Base-by-base conservation (phyloP, 352 stramenopile species). In the Globisporangium paroecandrum region DNA sequence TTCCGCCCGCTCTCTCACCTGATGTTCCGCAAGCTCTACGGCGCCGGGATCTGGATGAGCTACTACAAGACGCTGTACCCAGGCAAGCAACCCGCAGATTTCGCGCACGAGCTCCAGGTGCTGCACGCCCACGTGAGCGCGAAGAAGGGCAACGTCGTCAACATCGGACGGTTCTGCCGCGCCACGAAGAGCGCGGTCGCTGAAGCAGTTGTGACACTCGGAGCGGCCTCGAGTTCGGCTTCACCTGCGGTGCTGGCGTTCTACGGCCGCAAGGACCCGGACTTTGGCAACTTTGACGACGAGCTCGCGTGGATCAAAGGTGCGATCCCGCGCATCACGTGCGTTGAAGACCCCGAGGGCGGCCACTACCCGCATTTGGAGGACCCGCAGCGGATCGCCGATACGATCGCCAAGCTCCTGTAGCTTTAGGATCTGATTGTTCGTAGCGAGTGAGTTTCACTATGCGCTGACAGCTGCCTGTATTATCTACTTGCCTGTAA, bases 1-100 rank as follows among this genome's bases (percentile, higher is more conserved):
- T 77, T 82, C 41, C 71, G 66, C 22, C 62, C 69, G 47, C 64
- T 83, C 13, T 74, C 76, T 18, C 71, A 76, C 29, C 34, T 82
- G 56, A 54, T 82, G 4, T 78, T 82, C 61, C 65, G 66, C 29
- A 36, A 64, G 13, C 46, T 81, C 32, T 83, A 76, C 34, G 76
- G 71, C 29, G 62, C 65, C 7, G 67, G 46, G 5, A 4, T 76
- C 49, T 83, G 74, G 71, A 38, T 68, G n/a, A 53, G 18, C n/a
- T 83, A 81, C 66, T 83, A 83, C 74, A 77, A 72, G 41, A 75
- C 65, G 15, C 69, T 83, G 15, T 83, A 68, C 53, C 38, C 63
- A 4, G 62, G 71, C 4, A 69, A 68, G 55, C 24, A 41, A 4
- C 73, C 71, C 1, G 57, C 62, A 0, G 76, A 82, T 36, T 70